A percentile compares a stretch with the other conserved stretches of the same genome.
Evolutionary conservation across 257 asterid species (phyloP).

Genomic region (Solanum neorickii): DNA sequence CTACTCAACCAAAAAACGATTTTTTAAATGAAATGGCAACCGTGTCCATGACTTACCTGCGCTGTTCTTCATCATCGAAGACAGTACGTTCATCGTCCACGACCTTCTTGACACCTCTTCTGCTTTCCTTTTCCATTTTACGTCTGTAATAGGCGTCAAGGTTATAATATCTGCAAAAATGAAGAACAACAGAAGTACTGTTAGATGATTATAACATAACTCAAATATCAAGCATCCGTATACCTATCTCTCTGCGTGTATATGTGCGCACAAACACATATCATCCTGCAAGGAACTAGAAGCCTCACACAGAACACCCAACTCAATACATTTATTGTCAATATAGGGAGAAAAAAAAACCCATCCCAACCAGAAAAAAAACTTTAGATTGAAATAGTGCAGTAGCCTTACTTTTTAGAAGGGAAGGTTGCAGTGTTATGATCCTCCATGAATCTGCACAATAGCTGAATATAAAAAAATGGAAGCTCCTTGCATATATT

Average conservation of each 20-base stretch:
- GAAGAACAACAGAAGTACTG: not conserved
- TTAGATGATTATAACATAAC: not conserved
- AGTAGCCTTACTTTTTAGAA: conserved; percentile 68
- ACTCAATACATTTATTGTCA: not conserved
- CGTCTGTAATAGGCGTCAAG: conserved; percentile 65
- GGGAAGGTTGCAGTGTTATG: conserved; percentile 98
- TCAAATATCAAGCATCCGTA: not conserved
- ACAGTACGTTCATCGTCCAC: conserved; percentile 61
- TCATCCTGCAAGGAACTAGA: not conserved
- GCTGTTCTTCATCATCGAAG: conserved; percentile 85
- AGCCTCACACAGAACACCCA: not conserved
- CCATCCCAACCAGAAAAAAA: not conserved
- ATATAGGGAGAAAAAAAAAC: not conserved
- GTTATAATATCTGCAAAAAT: conserved; percentile 59
- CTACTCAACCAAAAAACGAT: not conserved
- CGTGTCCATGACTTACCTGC: conserved; percentile 38
- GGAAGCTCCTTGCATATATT: not conserved
- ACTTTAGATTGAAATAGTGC: not conserved
- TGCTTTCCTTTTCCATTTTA: conserved; percentile 61
- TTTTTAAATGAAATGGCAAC: not conserved
- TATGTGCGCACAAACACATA: not conserved
- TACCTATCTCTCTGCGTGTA: not conserved
- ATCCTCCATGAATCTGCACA: conserved; percentile 94
- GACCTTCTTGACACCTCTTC: conserved; percentile 46
- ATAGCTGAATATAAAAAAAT: not conserved